phyloP scores from a whole-genome alignment of 78 protist species.

The Dictyostelium citrinum region DNA sequence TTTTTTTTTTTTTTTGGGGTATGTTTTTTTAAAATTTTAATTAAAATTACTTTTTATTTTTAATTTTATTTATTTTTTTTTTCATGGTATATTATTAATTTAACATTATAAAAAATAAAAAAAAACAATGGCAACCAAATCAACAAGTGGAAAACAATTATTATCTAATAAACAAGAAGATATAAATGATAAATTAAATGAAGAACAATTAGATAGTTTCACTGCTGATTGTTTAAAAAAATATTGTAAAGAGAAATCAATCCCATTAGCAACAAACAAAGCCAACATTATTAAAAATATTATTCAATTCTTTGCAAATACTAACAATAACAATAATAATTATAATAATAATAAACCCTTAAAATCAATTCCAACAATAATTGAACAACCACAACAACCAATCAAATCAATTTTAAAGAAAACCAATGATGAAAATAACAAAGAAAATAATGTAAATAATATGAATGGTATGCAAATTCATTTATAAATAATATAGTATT shows the following conservation, averaged over 20 bases:
- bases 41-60: no score
- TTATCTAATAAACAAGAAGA: slow-evolving; percentile 19
- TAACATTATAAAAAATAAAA: neutral
- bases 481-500: neutral
- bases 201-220: neutral
- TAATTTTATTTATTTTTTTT: neutral
- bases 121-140: neutral
- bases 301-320: neutral
- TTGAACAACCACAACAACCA: neutral
- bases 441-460: slow-evolving; percentile 19
- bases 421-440: neutral
- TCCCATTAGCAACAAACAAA: neutral
- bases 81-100: neutral
- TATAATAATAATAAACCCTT: neutral
- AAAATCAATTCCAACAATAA: neutral
- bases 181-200: neutral
- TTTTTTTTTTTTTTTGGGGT: no score
- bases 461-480: neutral
- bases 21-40: no score
- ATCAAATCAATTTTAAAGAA: slow-evolving; percentile 8
- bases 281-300: neutral
- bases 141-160: neutral
- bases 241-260: slow-evolving; percentile 22
- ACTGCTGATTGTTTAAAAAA: slow-evolving; percentile 52
- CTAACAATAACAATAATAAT: neutral